phyloP scores from a whole-genome alignment of 179 eudicot genomes.

The Beta corolliflora region DNA sequence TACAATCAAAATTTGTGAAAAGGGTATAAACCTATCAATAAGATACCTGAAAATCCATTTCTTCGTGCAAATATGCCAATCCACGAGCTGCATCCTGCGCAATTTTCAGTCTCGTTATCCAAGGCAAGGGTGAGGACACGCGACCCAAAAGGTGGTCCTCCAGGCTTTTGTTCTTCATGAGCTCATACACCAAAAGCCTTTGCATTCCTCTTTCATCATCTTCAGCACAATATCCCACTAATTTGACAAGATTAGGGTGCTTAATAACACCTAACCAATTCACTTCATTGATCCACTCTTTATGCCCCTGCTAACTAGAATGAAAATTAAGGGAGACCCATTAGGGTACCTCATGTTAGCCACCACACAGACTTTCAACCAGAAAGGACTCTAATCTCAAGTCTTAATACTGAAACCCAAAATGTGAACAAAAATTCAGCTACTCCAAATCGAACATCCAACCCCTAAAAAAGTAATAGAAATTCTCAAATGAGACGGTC shows the following conservation, averaged over 20 bases:
- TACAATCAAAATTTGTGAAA: neutral
- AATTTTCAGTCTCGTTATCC: conserved; percentile 80
- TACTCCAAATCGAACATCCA: neutral
- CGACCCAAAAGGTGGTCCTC: conserved; percentile 83
- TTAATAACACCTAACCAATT: conserved; percentile 88
- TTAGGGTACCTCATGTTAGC: conserved; percentile 29
- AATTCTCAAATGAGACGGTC: too few relatives aligned
- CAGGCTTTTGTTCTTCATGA: conserved; percentile 83
- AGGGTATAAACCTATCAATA: neutral
- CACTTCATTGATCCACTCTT: conserved; percentile 96
- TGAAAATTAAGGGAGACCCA: conserved; percentile 30
- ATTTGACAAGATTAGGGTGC: conserved; percentile 91
- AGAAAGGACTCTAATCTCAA: neutral
- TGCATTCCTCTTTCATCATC: conserved; percentile 97
- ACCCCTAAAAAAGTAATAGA: neutral
- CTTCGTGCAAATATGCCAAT: conserved; percentile 88
- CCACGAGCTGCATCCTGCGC: conserved; percentile 95
- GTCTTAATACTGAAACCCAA: neutral
- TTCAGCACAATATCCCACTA: conserved; percentile 93
- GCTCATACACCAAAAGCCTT: conserved; percentile 85
- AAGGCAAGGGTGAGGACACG: conserved; percentile 62
- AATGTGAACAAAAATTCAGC: neutral
- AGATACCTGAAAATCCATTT: conserved; percentile 92
- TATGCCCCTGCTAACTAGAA: conserved; percentile 92
- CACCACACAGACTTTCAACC: conserved; percentile 1